A percentile compares a stretch with the other conserved stretches of the same genome.
Evolutionary conservation across 2,329 filamentous ascomycete genomes (phyloP).

Genomic region (Pezicula rhizophila): DNA sequence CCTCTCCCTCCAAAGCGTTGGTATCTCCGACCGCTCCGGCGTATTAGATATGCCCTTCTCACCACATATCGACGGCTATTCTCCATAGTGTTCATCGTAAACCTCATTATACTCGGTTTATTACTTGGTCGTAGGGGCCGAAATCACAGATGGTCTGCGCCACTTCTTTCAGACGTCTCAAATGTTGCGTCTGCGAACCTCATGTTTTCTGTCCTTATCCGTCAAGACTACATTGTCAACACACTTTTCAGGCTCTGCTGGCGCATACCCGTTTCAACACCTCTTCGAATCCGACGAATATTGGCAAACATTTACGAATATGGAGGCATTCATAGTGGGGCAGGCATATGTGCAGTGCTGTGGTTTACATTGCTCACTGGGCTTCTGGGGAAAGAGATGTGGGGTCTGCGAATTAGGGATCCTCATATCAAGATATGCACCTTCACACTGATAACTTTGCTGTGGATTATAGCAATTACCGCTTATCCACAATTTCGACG

Average conservation of each 20-base stretch:
- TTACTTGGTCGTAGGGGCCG: constrained; percentile 24
- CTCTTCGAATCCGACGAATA: constrained; percentile 40
- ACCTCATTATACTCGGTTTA: constrained; percentile 34
- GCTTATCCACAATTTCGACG: constrained; percentile 45
- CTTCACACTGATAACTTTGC: constrained; percentile 32
- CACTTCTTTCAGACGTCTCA: background rate
- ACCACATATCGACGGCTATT: constrained; percentile 51
- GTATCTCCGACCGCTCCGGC: constrained; percentile 2
- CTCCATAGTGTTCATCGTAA: constrained; percentile 43
- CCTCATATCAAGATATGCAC: constrained; percentile 7
- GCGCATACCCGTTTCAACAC: constrained; percentile 38
- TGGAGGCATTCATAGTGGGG: constrained; percentile 47
- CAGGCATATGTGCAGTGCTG: constrained; percentile 39
- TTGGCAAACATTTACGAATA: constrained; percentile 47
- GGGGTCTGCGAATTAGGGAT: background rate
- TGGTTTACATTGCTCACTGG: constrained; percentile 39
- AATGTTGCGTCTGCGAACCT: constrained; percentile 39
- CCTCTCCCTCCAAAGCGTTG: background rate
- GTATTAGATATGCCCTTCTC: constrained; percentile 30
- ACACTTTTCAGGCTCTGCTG: constrained; percentile 38
- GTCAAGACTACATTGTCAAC: constrained; percentile 47
- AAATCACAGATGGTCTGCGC: background rate
- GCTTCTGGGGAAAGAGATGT: constrained; percentile 16
- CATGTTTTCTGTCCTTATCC: constrained; percentile 39
- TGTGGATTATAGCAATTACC: constrained; percentile 40